phyloP scores from a whole-genome alignment of 208 protist genomes.

The Trypanosoma caninum region DNA sequence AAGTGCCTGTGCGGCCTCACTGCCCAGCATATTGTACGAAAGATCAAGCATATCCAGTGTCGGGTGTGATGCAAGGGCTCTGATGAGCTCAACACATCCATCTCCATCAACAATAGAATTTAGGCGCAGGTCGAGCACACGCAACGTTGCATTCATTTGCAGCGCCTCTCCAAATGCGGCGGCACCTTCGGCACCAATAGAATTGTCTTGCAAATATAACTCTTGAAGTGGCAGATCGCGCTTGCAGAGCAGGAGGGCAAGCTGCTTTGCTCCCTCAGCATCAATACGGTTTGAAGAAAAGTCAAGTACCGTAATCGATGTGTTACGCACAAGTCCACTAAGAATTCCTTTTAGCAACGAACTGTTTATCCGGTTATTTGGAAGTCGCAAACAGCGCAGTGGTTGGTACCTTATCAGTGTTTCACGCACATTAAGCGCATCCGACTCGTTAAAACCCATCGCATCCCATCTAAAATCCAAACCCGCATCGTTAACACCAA shows the following conservation, averaged over 20 bases:
- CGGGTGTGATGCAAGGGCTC: conserved; percentile 41
- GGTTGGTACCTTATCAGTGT: conserved; percentile 48
- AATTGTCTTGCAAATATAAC: conserved; percentile 81
- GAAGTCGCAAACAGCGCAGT: conserved; percentile 57
- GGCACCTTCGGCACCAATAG: conserved; percentile 53
- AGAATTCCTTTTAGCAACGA: conserved; percentile 52
- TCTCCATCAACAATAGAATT: conserved; percentile 75
- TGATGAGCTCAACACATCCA: conserved; percentile 56
- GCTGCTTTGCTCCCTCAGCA: conserved; percentile 46
- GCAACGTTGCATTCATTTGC: conserved; percentile 72
- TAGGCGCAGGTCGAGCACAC: conserved; percentile 61
- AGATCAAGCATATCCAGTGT: conserved; percentile 63
- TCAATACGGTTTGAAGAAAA: conserved; percentile 81
- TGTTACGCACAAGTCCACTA: conserved; percentile 56
- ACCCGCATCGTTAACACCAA: conserved; percentile 56
- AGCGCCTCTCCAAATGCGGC: conserved; percentile 63
- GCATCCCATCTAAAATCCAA: conserved; percentile 48
- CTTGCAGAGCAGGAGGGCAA: conserved; percentile 69
- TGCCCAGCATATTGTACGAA: conserved; percentile 69
- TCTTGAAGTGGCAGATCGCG: conserved; percentile 63
- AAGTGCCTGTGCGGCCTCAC: conserved; percentile 39
- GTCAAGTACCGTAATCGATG: conserved; percentile 69
- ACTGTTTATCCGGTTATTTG: conserved; percentile 60
- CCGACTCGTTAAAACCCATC: conserved; percentile 74
- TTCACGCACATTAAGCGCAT: conserved; percentile 51